phyloP scores from a whole-genome alignment of 805 yeast species.

The Metschnikowia similis region DNA sequence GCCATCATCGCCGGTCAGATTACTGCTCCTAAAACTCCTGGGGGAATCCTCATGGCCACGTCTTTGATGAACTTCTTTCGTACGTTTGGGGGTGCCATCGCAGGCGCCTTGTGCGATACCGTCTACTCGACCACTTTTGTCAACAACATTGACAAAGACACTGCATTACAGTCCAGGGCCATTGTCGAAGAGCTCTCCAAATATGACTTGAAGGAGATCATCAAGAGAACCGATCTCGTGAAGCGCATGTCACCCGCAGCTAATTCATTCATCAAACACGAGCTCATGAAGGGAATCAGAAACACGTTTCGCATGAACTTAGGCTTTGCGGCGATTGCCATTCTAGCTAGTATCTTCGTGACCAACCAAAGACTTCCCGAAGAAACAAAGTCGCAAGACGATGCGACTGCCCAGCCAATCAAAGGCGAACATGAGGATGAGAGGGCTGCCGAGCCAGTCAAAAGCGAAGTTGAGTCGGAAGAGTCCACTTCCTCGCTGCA shows the following conservation, averaged over 20 bases:
- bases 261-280: slow-evolving; percentile 19
- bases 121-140: slow-evolving; percentile 28
- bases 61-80: slow-evolving; percentile 42
- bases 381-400: slow-evolving; percentile 11
- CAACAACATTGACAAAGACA: slow-evolving; percentile 10
- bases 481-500: no score
- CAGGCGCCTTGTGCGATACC: slow-evolving; percentile 39
- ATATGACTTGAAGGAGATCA: slow-evolving; percentile 14
- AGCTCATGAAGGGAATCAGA: slow-evolving; percentile 34
- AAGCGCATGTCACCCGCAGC: slow-evolving; percentile 19
- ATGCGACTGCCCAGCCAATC: no score
- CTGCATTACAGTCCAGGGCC: slow-evolving; percentile 11
- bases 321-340: slow-evolving; percentile 30
- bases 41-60: slow-evolving; percentile 47
- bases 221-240: slow-evolving; percentile 14
- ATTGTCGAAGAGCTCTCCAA: slow-evolving; percentile 19
- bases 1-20: slow-evolving; percentile 43
- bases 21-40: slow-evolving; percentile 48
- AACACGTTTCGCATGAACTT: slow-evolving; percentile 39
- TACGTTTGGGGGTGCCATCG: slow-evolving; percentile 43
- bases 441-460: no score
- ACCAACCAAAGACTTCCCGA: slow-evolving; percentile 42
- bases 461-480: no score
- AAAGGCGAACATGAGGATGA: not conserved
- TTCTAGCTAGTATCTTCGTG: slow-evolving; percentile 31